phyloP scores from a whole-genome alignment of 805 yeast species.

The Monosporozyma aquatica region DNA sequence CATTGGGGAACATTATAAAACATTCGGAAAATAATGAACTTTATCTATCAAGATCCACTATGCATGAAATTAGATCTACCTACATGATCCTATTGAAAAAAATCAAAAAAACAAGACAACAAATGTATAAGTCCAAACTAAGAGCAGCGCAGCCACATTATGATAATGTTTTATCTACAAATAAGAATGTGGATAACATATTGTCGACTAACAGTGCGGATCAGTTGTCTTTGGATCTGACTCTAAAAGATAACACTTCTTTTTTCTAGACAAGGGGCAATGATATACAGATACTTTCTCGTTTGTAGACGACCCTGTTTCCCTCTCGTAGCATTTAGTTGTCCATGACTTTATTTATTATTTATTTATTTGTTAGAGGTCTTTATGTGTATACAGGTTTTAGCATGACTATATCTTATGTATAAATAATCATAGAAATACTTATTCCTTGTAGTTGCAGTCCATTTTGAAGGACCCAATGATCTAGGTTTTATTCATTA shows the following conservation, averaged over 20 bases:
- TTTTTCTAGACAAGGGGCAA: too few relatives aligned
- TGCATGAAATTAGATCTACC: constrained; percentile 20
- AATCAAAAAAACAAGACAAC: constrained; percentile 18
- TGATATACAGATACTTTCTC: too few relatives aligned
- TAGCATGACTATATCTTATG: too few relatives aligned
- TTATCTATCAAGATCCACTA: constrained; percentile 20
- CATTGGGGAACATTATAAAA: constrained; percentile 25
- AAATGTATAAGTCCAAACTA: constrained; percentile 7
- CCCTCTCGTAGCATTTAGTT: too few relatives aligned
- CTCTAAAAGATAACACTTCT: not conserved
- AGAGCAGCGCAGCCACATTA: constrained; percentile 11
- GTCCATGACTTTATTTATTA: too few relatives aligned
- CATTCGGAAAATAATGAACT: constrained; percentile 25
- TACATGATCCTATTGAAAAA: constrained; percentile 20
- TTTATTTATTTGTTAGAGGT: too few relatives aligned
- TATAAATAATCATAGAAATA: too few relatives aligned
- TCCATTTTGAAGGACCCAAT: too few relatives aligned
- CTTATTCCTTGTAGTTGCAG: too few relatives aligned
- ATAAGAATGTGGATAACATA: not conserved
- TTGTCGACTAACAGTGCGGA: not conserved
- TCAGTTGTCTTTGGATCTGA: not conserved
- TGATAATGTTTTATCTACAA: constrained; percentile 8
- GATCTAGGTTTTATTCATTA: too few relatives aligned
- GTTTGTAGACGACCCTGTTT: too few relatives aligned
- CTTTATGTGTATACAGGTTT: too few relatives aligned